A percentile compares a stretch with the other conserved stretches of the same genome.
These are phyloP conservation scores for Carex scoparia DNA, from an alignment of 176 grass and related monocot genomes.

Conservation along the genomic window DNA sequence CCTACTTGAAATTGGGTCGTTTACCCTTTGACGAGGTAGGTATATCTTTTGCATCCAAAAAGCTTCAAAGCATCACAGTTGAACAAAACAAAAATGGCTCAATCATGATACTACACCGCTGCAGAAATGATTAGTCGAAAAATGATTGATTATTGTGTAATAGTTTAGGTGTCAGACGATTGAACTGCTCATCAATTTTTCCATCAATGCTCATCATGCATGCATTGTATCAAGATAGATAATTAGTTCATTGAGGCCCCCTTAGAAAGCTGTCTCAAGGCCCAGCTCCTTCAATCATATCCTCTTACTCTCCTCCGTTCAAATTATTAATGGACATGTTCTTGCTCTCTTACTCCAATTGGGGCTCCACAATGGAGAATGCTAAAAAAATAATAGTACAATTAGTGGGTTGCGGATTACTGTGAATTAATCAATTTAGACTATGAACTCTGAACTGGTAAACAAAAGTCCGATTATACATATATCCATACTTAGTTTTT, in stretches of 20 bases:
- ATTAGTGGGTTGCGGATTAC: no score
- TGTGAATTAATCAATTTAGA: no score
- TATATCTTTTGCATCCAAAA: neutral
- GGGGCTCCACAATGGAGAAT: neutral
- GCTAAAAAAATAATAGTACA: no score
- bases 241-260: neutral
- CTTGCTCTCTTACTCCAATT: neutral
- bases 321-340: neutral
- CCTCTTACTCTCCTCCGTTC: neutral
- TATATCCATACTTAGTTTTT: no score
- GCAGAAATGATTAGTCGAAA: neutral
- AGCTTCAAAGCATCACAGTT: neutral
- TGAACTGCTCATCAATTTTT: constrained; percentile 15
- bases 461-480: no score
- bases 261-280: constrained; percentile 17
- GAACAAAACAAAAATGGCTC: neutral
- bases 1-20: neutral
- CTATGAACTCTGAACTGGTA: no score
- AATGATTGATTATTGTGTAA: neutral
- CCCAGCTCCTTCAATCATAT: neutral
- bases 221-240: constrained; percentile 19
- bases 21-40: neutral
- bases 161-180: neutral
- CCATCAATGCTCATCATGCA: constrained; percentile 2
- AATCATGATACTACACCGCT: neutral